Conservation (phyloP, 768 basidiomycete species). For the Phaeotremella skinneri region DNA sequence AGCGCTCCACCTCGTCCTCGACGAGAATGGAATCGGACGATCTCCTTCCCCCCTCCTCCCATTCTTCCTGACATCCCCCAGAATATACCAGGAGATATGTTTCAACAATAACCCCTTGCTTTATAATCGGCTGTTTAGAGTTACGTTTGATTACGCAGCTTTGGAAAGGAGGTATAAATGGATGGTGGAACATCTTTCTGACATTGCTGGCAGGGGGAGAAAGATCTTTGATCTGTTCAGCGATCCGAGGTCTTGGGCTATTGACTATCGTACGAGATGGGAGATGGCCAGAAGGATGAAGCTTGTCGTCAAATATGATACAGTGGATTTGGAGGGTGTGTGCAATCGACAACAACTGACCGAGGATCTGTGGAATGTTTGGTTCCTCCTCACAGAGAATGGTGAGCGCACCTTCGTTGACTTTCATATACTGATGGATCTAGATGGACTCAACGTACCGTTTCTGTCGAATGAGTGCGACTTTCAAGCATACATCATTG, state of each 20-base stretch:
- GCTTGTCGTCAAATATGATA: slow-evolving; percentile 15
- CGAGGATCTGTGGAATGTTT: slow-evolving; percentile 45
- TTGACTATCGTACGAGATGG: slow-evolving; percentile 45
- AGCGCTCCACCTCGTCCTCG: slow-evolving; percentile 30
- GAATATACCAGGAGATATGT: slow-evolving; percentile 28
- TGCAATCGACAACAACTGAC: slow-evolving; percentile 21
- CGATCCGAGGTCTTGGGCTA: slow-evolving; percentile 40
- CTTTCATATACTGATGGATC: slow-evolving; percentile 4
- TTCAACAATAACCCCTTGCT: slow-evolving; percentile 43
- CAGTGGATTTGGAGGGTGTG: slow-evolving; percentile 20
- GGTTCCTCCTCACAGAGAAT: slow-evolving; percentile 49
- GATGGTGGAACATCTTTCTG: slow-evolving; percentile 23
- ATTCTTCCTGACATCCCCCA: slow-evolving; percentile 27
- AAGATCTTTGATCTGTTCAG: slow-evolving; percentile 36
- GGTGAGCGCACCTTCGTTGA: too few species aligned
- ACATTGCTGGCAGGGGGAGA: slow-evolving; percentile 13
- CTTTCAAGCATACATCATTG: slow-evolving; percentile 37
- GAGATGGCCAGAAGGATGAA: slow-evolving; percentile 30
- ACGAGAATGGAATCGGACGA: slow-evolving; percentile 6
- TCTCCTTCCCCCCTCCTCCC: slow-evolving; percentile 32
- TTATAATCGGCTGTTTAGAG: slow-evolving; percentile 39
- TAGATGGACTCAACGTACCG: slow-evolving; percentile 44
- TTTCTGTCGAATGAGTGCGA: slow-evolving; percentile 40
- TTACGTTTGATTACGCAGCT: slow-evolving; percentile 45
- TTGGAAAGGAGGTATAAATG: slow-evolving; percentile 40